Evolutionary conservation across 148 eudicot genomes (phyloP), one percentile per base, ranked within the genome.

Genomic region (Polygonum maritimum): DNA sequence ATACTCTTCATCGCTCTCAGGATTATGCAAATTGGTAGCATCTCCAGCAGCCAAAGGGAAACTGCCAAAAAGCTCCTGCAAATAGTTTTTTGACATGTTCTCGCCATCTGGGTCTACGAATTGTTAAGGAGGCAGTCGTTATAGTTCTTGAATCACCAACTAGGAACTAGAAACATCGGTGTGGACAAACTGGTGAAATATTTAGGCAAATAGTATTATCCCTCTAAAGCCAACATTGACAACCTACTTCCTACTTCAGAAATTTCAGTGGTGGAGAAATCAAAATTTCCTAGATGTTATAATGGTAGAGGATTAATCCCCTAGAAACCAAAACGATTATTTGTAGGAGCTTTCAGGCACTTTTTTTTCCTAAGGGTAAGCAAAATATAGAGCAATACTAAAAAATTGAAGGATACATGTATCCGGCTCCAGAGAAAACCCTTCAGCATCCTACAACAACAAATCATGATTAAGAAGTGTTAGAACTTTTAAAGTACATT

Each of bases 51-150:
- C 54, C 6, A 83, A 82, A 7, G 97, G 96, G 73, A 94, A 94
- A 79, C 93, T 89, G 80, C 89, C 93, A 78, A 94, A 94, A 21
- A 94, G 92, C 55, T 86, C 93, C 83, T 92, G 97, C 78, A 94
- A 82, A 82, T 90, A 92, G 81, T 83, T 84, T 75, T 80, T 92
- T 13, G 98, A 89, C 67, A 87, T 72, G 74, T 89, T 90, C 54
- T 87, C 93, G 19, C 78, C 77, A 74, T 84, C 89, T 40, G 74
- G 83, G 85, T 87, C 93, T 87, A 76, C 44, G 52, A 7, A 77
- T 74, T 44, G 78, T 82, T 73, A 79, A 89, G 92, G 94, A 86
- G 39, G 31, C 63, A 57, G 63, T 41, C 48, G 51, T 75, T 16
- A 41, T 74, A 33, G 72, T 55, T 55, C 5, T 7, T 7, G 11